A percentile compares a stretch with the other conserved stretches of the same genome.
phyloP scores from a whole-genome alignment of 345 rosid genomes.

The Linum tenue region DNA sequence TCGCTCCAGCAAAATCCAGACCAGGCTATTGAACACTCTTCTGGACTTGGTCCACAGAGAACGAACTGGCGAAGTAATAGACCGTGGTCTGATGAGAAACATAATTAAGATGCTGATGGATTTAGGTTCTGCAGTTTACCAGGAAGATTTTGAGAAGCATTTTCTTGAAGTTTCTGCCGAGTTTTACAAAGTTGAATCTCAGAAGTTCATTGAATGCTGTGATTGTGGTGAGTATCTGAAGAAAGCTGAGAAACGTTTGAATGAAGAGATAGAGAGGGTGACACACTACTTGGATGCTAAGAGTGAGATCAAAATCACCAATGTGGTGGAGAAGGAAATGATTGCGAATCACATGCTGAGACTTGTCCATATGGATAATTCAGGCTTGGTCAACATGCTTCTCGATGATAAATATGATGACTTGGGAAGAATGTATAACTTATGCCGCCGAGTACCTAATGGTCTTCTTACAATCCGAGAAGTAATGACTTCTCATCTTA shows the following conservation, averaged over 20 bases:
- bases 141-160: constrained; percentile 91
- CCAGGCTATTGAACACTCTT: constrained; percentile 65
- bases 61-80: constrained; percentile 83
- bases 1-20: constrained; percentile 62
- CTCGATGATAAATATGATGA: constrained; percentile 84
- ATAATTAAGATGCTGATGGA: constrained; percentile 92
- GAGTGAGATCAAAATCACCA: constrained; percentile 86
- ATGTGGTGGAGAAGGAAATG: constrained; percentile 98
- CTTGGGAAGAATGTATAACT: constrained; percentile 81
- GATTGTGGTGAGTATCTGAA: constrained; percentile 92
- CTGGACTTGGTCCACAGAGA: constrained; percentile 78
- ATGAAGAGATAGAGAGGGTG: constrained; percentile 95
- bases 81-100: constrained; percentile 88
- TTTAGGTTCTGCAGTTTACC: constrained; percentile 84
- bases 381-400: constrained; percentile 92
- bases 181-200: constrained; percentile 87
- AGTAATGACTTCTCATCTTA: constrained; percentile 84
- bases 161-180: constrained; percentile 87
- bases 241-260: constrained; percentile 86
- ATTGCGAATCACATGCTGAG: constrained; percentile 95
- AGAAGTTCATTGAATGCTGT: constrained; percentile 77
- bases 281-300: constrained; percentile 75
- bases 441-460: constrained; percentile 70
- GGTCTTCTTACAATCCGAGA: constrained; percentile 74
- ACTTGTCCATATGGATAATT: constrained; percentile 95